Base-by-base conservation (phyloP, 768 basidiomycete species). In the Nidularia sp. region DNA sequence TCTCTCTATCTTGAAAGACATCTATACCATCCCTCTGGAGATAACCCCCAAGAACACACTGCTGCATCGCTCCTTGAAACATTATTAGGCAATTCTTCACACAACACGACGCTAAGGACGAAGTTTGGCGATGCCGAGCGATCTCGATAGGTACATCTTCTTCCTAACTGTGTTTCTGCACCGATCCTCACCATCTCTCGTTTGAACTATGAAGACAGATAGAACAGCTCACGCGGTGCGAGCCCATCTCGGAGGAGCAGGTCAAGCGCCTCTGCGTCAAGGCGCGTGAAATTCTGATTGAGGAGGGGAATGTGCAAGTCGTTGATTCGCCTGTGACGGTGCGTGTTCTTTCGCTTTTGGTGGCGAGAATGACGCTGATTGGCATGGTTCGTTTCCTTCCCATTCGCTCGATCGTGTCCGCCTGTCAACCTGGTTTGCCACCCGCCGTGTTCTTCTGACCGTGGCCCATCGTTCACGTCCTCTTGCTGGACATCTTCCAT, bases 311-410 rank as follows among this genome's bases (percentile, higher is more conserved):
- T 66, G 94, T 99, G 1, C 95, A 98, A 66, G 83, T 86, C 57
- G 90, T 98, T 34, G 95, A 98, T 72, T 87, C 93, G 44, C 96
- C 96, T 10, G 94, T 98, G 10, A 98, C 96, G 60, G 94, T 87
- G 72, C 71, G 84, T 73, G 62, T 34, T 44, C 45, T 55, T 55
- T 48, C 48, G 43, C 43, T 53, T 45, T 56, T 35, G 50, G 56
- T 53, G 52, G 54, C 18, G 45, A n/a, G 44, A 41, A 10, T 10
- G 44, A 9, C 2, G 12, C 44, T 45, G 44, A 45, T 25, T 35
- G 8, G 34, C 29, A 43, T 41, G 36, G 12, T 15, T 15, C 50
- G 29, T 52, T 51, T 53, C 33, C 25, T 29, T 29, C 25, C 25
- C 4, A 4, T 29, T 29, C 25, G 25, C 25, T 29, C 25, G 25